These are phyloP conservation scores for Cryphonectria radicalis DNA, from an alignment of 2,329 filamentous ascomycete genomes.

Conservation along the genomic window DNA sequence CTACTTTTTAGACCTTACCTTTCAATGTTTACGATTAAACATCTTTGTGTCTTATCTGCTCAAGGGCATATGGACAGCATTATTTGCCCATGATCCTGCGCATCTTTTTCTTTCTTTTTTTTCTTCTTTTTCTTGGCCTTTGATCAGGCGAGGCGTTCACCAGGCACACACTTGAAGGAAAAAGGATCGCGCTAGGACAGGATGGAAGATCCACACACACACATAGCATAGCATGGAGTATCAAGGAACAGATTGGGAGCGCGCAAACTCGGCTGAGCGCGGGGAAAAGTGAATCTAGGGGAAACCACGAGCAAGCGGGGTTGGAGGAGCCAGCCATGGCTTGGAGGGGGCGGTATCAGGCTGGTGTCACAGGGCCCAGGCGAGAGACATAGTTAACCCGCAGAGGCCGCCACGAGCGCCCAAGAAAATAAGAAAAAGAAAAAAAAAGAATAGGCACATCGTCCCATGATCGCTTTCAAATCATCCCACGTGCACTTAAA, in stretches of 20 bases:
- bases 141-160: conserved; percentile 4
- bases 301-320: not conserved
- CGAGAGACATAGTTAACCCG: conserved; percentile 7
- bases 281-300: conserved; percentile 1
- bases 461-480: not conserved
- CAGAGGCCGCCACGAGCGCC: conserved; percentile 5
- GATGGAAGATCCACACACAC: not conserved
- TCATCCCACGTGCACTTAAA: not conserved
- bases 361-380: conserved; percentile 20
- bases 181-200: not conserved
- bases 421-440: conserved; percentile 8
- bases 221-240: not conserved
- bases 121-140: not conserved
- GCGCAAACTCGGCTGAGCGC: not conserved
- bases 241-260: not conserved
- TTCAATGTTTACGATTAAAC: conserved; percentile 16
- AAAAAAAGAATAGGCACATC: conserved; percentile 9
- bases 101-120: not conserved
- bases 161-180: not conserved
- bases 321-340: not conserved
- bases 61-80: not conserved
- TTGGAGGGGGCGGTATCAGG: conserved; percentile 12
- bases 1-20: conserved; percentile 16
- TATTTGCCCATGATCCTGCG: not conserved
- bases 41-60: not conserved